Base-by-base conservation (phyloP, 495 filamentous ascomycete species). In the Xanthoparmelia taractica region DNA sequence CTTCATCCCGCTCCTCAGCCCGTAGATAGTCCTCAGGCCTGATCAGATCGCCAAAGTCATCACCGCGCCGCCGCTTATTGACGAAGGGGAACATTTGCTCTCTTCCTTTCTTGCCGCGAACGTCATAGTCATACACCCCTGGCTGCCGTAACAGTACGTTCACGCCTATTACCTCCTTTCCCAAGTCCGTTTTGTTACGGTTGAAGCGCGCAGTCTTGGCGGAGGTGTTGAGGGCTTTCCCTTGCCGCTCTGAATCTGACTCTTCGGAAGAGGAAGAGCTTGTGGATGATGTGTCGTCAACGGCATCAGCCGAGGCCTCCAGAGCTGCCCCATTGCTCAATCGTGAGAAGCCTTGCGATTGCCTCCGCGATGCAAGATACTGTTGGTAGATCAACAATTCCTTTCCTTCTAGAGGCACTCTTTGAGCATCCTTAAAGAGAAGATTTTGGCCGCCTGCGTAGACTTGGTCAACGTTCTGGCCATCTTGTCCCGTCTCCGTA, bases 1-100 rank as follows among this genome's bases (percentile, higher is more conserved):
- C 83, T 59, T 95, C 91, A 64, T 96, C 91, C 31, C 87, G 81
- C 73, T 97, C 94, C 69, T 98, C 94, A 0, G 92, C 92, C 54
- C 92, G 81, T n/a, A 96, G 79, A 70, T 90, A 98, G 45, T 97
- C 94, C 62, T 97, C 94, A 1, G 93, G 91, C 55, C 91, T 81
- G 67, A 97, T 95, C 60, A 93, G 76, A 65, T 97, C 95, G 50
- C 94, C 94, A 70, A 91, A 97, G 63, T 96, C 92, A 73, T 97
- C 95, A 15, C 79, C 83, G 31, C 91, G 86, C 72, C 87, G 87
- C 63, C 91, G 80, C 40, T 89, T 82, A 41, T 89, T 84, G 20
- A 93, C 86, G 56, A 92, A 87, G 0, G 94, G 94, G 67, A 96
- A 97, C 84, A 94, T 90, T 65, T 89, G 86, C 68, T 98, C 95